phyloP scores from a whole-genome alignment of 768 basidiomycete species.

The Amylocystis lapponica region DNA sequence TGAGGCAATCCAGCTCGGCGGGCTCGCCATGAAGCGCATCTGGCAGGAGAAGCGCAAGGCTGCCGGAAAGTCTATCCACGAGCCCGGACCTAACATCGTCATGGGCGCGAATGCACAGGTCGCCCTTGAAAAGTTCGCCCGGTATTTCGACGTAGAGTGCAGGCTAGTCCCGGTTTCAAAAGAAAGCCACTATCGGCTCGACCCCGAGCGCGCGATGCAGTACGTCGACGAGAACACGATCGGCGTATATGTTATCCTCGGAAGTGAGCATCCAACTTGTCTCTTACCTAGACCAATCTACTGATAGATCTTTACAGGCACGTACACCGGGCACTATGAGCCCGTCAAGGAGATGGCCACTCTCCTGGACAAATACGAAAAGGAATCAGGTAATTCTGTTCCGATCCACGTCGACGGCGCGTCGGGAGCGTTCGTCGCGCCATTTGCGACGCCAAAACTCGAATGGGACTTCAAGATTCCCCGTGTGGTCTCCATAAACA shows the following conservation, averaged over 20 bases:
- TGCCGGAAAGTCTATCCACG: conserved; percentile 57
- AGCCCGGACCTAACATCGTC: conserved; percentile 60
- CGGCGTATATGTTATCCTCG: conserved; percentile 58
- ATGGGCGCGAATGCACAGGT: conserved; percentile 70
- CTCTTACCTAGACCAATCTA: conserved; percentile 15
- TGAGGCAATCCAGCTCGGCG: conserved; percentile 70
- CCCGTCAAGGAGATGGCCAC: conserved; percentile 82
- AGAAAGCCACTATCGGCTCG: conserved; percentile 75
- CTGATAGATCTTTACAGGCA: conserved; percentile 18
- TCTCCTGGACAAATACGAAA: conserved; percentile 56
- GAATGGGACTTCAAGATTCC: conserved; percentile 57
- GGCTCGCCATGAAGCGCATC: conserved; percentile 63
- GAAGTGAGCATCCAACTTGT: conserved; percentile 29
- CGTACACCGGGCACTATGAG: conserved; percentile 59
- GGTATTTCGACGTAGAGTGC: conserved; percentile 62
- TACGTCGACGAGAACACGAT: conserved; percentile 70
- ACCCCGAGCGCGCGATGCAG: conserved; percentile 58
- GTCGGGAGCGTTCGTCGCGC: conserved; percentile 58
- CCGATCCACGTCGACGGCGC: conserved; percentile 48
- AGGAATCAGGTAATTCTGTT: conserved; percentile 35
- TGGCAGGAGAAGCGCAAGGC: conserved; percentile 68
- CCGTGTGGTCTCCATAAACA: conserved; percentile 54
- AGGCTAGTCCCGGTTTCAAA: conserved; percentile 58
- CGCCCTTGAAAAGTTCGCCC: conserved; percentile 64
- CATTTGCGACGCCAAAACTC: conserved; percentile 49